Evolutionary conservation across 2,329 filamentous ascomycete species (phyloP), one percentile per base, ranked within the genome.

Genomic region (Alternaria brassicicola): DNA sequence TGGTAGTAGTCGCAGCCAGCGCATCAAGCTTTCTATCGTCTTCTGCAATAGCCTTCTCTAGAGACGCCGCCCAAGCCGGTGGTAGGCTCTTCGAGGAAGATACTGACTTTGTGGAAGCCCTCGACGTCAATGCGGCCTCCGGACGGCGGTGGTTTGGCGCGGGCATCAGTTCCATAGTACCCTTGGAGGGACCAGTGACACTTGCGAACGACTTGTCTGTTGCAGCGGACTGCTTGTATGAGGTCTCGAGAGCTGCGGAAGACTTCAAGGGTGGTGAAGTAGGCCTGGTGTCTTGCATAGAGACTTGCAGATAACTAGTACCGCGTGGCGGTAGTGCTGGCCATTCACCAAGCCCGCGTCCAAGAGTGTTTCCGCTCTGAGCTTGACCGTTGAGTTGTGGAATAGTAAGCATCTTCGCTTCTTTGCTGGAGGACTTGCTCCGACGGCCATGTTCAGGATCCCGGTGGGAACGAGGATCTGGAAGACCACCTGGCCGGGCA

Each of bases 391-490:
- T 7, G 25, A 26, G 25, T 7, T 26, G 25, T 26, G 25, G 25
- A 26, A 7, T 26, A 26, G n/a, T n/a, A 5, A 26, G n/a, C 3
- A 57, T 12, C 12, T 26, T 23, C 6, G 19, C 41, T 13, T 61
- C 50, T 8, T 33, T 36, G 35, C 41, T 59, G 1, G 39, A 17
- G 0, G 45, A 45, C 4, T 45, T 41, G 6, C 35, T 57, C 10
- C 51, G 43, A 3, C 41, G 28, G 2, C 46, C 46, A 0, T 59
- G 39, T 6, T 46, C 48, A 1, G 43, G 41, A 3, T 62, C 42
- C 0, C 41, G 59, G 15, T 57, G 57, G 26, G 67, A 62, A 0
- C 66, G 59, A 1, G 33, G 31, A 19, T 64, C 64, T 0, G 42
- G 51, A 0, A 57, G 41, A 1, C 4, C 5, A 0, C 63, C 61